Evolutionary conservation across 202 grass and related monocot species (phyloP).

Genomic region (Carex arenaria): DNA sequence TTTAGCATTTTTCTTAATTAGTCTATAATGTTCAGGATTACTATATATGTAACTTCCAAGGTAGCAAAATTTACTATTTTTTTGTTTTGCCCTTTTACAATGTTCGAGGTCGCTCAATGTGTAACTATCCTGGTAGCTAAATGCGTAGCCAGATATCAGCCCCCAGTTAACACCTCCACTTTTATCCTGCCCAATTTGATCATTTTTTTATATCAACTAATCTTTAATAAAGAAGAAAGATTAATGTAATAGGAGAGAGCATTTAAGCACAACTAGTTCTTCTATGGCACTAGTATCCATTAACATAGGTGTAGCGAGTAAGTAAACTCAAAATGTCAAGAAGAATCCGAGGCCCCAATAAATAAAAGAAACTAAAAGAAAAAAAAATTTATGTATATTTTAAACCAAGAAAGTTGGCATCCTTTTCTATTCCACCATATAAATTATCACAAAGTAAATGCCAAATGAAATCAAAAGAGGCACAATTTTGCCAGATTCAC

Average conservation of each 20-base stretch:
- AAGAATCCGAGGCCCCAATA: no score
- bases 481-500: background rate
- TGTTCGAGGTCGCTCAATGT: background rate
- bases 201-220: background rate
- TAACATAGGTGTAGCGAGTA: background rate
- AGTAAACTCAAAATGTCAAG: background rate
- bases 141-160: background rate
- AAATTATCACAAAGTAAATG: background rate
- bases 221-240: constrained; percentile 15
- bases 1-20: background rate
- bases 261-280: constrained; percentile 1
- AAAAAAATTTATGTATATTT: background rate
- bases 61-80: background rate
- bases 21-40: background rate
- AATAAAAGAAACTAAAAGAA: background rate
- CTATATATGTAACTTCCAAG: no score
- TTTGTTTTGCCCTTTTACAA: background rate
- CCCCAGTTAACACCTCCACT: background rate
- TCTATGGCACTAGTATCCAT: background rate
- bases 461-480: background rate
- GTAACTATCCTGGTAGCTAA: background rate
- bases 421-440: background rate
- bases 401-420: background rate
- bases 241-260: background rate
- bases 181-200: constrained; percentile 37